phyloP scores from a whole-genome alignment of 2,329 filamentous ascomycete species.

The Botrytis elliptica region DNA sequence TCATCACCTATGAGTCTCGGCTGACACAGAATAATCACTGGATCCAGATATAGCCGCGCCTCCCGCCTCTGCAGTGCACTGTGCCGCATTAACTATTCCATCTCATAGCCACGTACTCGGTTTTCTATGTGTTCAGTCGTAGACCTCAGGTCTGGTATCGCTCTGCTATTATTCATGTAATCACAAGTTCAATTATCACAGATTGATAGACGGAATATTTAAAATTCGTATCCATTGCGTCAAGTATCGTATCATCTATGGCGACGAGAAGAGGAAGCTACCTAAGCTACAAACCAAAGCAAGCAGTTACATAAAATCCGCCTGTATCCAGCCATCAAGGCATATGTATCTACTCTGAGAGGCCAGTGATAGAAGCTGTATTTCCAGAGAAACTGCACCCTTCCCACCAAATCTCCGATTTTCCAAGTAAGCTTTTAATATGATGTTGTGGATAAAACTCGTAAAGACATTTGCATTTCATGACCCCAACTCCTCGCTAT shows the following conservation, averaged over 20 bases:
- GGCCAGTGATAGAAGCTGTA: background rate
- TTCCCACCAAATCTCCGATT: background rate
- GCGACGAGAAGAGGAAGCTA: background rate
- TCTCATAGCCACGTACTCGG: background rate
- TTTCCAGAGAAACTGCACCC: background rate
- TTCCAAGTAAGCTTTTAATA: background rate
- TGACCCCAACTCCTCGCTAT: constrained; percentile 14
- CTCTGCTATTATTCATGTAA: background rate
- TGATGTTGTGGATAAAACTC: background rate
- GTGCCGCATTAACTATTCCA: background rate
- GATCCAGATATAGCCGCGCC: background rate
- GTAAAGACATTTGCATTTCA: background rate
- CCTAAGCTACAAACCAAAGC: background rate
- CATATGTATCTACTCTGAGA: background rate
- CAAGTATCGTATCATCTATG: background rate
- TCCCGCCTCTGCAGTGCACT: background rate
- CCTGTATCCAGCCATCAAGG: background rate
- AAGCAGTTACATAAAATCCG: background rate
- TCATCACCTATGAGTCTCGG: background rate
- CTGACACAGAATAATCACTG: background rate
- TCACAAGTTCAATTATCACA: background rate
- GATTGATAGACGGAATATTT: background rate
- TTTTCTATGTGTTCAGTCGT: background rate
- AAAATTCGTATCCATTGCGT: constrained; percentile 2
- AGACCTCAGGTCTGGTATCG: background rate